Conservation (phyloP, 306 rosid genomes). For the Sindora glabra region DNA sequence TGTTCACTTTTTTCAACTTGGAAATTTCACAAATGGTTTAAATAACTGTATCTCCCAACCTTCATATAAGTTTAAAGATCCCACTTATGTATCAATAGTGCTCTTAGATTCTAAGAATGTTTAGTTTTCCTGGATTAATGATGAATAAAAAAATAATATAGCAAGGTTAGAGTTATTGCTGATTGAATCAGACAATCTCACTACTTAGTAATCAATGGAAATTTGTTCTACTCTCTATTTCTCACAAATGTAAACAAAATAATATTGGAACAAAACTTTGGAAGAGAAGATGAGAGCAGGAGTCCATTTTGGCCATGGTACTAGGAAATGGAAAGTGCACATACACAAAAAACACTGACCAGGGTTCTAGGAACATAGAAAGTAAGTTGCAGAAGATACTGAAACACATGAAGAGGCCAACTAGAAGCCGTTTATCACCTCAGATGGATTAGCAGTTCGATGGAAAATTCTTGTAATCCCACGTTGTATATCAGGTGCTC, state of each 20-base stretch:
- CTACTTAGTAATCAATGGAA: conserved; percentile 2
- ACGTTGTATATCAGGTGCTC: conserved; percentile 80
- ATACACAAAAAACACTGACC: not conserved
- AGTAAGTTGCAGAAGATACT: conserved; percentile 5
- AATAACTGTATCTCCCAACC: not conserved
- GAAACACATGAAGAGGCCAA: conserved; percentile 2
- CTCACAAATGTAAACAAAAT: too few relatives aligned
- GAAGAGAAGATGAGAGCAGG: too few relatives aligned
- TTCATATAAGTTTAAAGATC: not conserved
- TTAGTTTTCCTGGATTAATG: too few relatives aligned
- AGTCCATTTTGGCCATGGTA: too few relatives aligned
- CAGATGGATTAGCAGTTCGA: conserved; percentile 72
- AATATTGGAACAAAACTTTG: too few relatives aligned
- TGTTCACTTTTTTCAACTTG: conserved; percentile 2
- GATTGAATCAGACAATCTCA: conserved; percentile 6
- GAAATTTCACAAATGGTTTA: not conserved
- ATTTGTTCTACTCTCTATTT: conserved; percentile 1
- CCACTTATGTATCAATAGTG: not conserved
- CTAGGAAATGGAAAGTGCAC: too few relatives aligned
- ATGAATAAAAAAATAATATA: not conserved
- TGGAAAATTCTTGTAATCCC: conserved; percentile 90
- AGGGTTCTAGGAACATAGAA: conserved; percentile 4
- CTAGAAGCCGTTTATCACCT: conserved; percentile 45
- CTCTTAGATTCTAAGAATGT: too few relatives aligned
- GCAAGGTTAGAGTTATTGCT: not conserved